Evolutionary conservation across 73 alveolate genomes (phyloP), one percentile per base, ranked within the genome.

Genomic region (Paramecium bursaria): DNA sequence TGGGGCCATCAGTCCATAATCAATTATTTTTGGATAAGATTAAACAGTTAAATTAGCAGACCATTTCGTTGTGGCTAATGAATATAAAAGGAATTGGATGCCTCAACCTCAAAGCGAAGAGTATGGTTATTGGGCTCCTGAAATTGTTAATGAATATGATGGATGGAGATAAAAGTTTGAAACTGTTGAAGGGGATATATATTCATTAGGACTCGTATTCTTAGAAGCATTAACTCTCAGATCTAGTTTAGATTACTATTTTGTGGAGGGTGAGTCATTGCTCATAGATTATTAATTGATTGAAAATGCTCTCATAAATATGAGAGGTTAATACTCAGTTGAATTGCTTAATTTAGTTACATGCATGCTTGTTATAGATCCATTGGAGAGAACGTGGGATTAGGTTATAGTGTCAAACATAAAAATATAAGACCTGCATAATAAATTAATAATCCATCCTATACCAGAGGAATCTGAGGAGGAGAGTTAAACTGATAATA

Each of bases 51-150:
- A 67, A 35, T 67, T 67, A 14, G 82, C 82, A 39, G 82, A 67
- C 42, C 82, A 67, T 67, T 67, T 67, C 42, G 82, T 17, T 2
- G 55, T 67, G 6, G 33, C 57, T 23, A 17, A 67, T 17, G 11
- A 67, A 35, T 67, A 23, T 13, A 67, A 26, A 11, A 67, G 52
- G 2, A 67, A 67, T 19, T 67, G 33, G 11, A 23, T 3, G 0
- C 47, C 17, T 33, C 4, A 14, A 14, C 82, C 82, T 11, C 44
- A 67, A 7, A 33, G 42, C 25, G 82, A 67, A n/a, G 82, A 67
- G 11, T 67, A 67, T 67, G 82, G 82, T 19, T 67, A 67, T 67
- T 67, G 82, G 82, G 25, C 82, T 19, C 82, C 82, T 1, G 82
- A 67, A 35, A 67, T 67, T 15, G 33, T 67, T 9, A 67, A 67